Conservation (phyloP, 371 early-diverging fungal genomes). For the Capillidium rhysosporum region DNA sequence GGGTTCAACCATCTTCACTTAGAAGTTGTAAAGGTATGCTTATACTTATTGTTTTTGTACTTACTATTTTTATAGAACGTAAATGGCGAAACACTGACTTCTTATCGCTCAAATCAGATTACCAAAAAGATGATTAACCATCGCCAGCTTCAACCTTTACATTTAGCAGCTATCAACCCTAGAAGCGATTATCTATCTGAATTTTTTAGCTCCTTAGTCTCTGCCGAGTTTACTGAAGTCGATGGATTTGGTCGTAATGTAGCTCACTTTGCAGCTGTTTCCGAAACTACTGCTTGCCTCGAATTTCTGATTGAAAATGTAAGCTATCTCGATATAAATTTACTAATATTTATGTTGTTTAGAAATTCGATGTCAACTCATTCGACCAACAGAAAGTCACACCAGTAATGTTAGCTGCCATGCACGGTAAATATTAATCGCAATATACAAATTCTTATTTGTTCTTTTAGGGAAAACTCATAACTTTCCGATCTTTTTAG, state of each 20-base stretch:
- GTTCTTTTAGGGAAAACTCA: constrained; percentile 11
- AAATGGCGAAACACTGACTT: constrained; percentile 9
- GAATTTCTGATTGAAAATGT: constrained; percentile 20
- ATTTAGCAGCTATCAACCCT: constrained; percentile 9
- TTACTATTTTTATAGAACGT: constrained; percentile 2
- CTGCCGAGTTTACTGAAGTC: constrained; percentile 16
- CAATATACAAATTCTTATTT: too few relatives aligned
- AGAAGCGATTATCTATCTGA: constrained; percentile 16
- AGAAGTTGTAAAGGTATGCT: constrained; percentile 20
- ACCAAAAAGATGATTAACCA: constrained; percentile 21
- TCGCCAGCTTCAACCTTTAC: constrained; percentile 20
- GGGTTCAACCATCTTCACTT: constrained; percentile 25
- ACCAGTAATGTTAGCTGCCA: constrained; percentile 30
- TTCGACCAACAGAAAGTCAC: constrained; percentile 22
- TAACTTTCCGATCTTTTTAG: constrained; percentile 17
- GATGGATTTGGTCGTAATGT: constrained; percentile 25
- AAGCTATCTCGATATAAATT: not conserved
- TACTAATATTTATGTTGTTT: too few relatives aligned
- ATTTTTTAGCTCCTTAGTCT: constrained; percentile 18
- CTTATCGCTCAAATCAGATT: constrained; percentile 22
- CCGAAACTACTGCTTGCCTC: constrained; percentile 22
- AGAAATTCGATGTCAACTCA: constrained; percentile 10
- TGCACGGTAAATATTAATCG: constrained; percentile 14
- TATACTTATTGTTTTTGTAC: too few relatives aligned
- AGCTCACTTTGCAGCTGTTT: constrained; percentile 35